Evolutionary conservation across 2,329 filamentous ascomycete genomes (phyloP).

Genomic region (Fusarium sacchari): DNA sequence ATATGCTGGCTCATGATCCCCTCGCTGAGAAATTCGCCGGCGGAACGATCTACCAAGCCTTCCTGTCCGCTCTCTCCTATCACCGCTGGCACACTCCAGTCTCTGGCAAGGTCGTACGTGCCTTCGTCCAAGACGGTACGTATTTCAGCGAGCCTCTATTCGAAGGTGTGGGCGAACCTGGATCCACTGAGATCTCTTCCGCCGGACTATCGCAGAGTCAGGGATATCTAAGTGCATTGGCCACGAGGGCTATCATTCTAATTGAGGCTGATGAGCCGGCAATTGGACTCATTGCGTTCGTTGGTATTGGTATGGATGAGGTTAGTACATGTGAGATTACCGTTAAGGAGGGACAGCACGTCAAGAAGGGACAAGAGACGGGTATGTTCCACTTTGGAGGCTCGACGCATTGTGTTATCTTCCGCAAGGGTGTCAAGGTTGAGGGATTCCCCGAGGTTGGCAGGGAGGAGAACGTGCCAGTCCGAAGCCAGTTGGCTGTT

Average conservation of each 20-base stretch:
- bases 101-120: constrained; percentile 66
- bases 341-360: constrained; percentile 70
- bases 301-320: constrained; percentile 81
- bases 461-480: constrained; percentile 52
- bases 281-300: constrained; percentile 75
- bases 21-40: constrained; percentile 65
- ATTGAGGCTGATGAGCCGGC: constrained; percentile 74
- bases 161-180: constrained; percentile 47
- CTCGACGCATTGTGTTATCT: constrained; percentile 74
- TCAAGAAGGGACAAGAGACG: constrained; percentile 76
- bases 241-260: constrained; percentile 75
- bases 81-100: constrained; percentile 80
- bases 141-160: constrained; percentile 71
- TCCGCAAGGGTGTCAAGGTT: constrained; percentile 65
- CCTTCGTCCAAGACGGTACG: constrained; percentile 69
- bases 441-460: constrained; percentile 51
- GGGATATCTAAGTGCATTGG: constrained; percentile 73
- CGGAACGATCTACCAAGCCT: constrained; percentile 77
- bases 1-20: constrained; percentile 70
- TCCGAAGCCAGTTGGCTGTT: constrained; percentile 51
- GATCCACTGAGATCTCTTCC: constrained; percentile 49
- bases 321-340: constrained; percentile 79
- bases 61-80: constrained; percentile 73
- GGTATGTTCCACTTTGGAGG: constrained; percentile 89
- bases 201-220: constrained; percentile 63